Evolutionary conservation across 2,329 filamentous ascomycete genomes (phyloP), one percentile per base, ranked within the genome.

Genomic region (Lachnellula hyalina): DNA sequence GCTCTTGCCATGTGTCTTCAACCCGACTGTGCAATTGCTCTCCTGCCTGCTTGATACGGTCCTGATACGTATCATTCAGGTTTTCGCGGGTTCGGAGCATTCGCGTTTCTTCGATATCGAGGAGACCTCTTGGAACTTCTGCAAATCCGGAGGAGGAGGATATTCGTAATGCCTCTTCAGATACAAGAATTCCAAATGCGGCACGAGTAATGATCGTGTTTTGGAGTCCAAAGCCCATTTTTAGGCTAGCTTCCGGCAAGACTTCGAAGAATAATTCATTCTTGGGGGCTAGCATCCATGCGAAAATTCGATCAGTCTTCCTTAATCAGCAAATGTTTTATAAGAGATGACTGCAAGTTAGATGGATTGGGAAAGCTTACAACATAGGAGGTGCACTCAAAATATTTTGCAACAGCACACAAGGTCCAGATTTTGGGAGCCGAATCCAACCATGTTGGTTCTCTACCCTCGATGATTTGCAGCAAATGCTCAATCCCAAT

Each of bases 371-470:
- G 19, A 45, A 15, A 21, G 61, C 61, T 60, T 73, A 76, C 76
- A 19, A 83, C 67, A 7, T 74, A 66, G 4, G 62, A 58, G 2
- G 68, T 65, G 53, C 81, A 79, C 28, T 83, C 80, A 49, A 86
- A 77, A 40, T 83, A 74, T 56, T 81, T 80, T 7, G 83, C 80
- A 8, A 89, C 68, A 3, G 78, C 80, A 35, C 82, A 79, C n/a
- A 87, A 74, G 0, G 85, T 88, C 77, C 83, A 89, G 38, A 87
- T 71, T 14, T 86, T 83, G 11, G 79, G 75, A 0, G 86, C 85
- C 0, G 85, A 87, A 67, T 89, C 80, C 14, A 90, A 44, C 44
- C 44, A 67, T 1, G 74, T 71, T 0, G 83, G 73, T 32, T 76
- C 71, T 3, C 77, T 72, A 2, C 78, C 79, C 58, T 82, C 75